These are phyloP conservation scores for Coemansia sp. DNA, from an alignment of 192 early-diverging fungal genomes.

Conservation along the genomic window DNA sequence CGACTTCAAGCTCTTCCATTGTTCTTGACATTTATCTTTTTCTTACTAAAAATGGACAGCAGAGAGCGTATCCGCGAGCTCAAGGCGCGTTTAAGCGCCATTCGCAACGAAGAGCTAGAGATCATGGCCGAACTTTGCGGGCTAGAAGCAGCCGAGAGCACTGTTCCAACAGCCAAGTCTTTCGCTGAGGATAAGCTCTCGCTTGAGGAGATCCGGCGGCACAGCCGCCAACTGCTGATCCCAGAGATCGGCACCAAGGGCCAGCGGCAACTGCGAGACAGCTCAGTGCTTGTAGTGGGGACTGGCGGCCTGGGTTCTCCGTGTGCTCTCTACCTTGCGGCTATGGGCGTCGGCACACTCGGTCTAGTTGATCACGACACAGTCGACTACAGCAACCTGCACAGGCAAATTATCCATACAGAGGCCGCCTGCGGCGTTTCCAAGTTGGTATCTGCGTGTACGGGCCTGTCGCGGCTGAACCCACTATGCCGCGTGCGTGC, in stretches of 20 bases:
- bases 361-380: slow-evolving; percentile 94
- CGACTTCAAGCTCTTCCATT: background rate
- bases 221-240: slow-evolving; percentile 85
- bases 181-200: slow-evolving; percentile 44
- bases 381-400: slow-evolving; percentile 90
- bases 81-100: slow-evolving; percentile 20
- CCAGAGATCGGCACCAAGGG: slow-evolving; percentile 74
- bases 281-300: slow-evolving; percentile 84
- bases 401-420: slow-evolving; percentile 93
- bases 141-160: slow-evolving; percentile 24
- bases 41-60: slow-evolving; percentile 10
- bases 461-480: slow-evolving; percentile 64
- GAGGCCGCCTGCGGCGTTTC: slow-evolving; percentile 63
- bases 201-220: slow-evolving; percentile 78
- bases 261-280: slow-evolving; percentile 75
- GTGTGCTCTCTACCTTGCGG: slow-evolving; percentile 84
- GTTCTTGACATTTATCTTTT: too few relatives aligned
- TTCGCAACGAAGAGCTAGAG: slow-evolving; percentile 49
- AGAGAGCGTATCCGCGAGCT: slow-evolving; percentile 11
- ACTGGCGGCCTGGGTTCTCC: slow-evolving; percentile 96
- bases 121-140: slow-evolving; percentile 38
- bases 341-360: slow-evolving; percentile 83
- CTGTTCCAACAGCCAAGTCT: background rate
- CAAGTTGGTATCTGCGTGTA: slow-evolving; percentile 81
- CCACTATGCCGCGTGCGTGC: slow-evolving; percentile 65